phyloP scores from a whole-genome alignment of 306 rosid species.

The Vigna hirtella region DNA sequence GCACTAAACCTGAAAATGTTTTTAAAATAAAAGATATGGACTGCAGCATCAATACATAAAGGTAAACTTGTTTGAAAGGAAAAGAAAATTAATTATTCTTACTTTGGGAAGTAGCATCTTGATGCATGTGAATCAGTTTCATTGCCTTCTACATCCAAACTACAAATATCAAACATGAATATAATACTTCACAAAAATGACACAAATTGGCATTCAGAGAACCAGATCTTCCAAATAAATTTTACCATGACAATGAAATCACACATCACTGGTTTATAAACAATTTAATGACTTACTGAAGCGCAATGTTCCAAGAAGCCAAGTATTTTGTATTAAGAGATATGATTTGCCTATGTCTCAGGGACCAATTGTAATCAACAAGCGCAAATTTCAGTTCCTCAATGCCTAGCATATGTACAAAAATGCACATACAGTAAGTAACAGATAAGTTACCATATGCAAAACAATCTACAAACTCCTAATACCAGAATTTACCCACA shows the following conservation, averaged over 20 bases:
- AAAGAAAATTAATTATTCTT: constrained; percentile 39
- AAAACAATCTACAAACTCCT: constrained; percentile 28
- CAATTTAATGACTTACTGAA: constrained; percentile 58
- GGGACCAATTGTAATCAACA: constrained; percentile 73
- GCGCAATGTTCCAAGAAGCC: constrained; percentile 61
- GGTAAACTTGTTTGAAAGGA: constrained; percentile 20
- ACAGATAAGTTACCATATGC: constrained; percentile 36
- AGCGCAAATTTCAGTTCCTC: constrained; percentile 78
- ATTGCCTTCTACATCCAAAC: constrained; percentile 53
- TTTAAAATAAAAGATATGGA: constrained; percentile 14
- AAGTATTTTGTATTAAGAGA: constrained; percentile 67
- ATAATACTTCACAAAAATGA: constrained; percentile 29
- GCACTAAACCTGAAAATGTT: constrained; percentile 9
- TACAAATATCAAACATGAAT: constrained; percentile 37
- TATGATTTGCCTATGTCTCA: constrained; percentile 66
- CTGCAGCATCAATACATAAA: constrained; percentile 29
- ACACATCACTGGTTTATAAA: not conserved
- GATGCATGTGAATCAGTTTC: constrained; percentile 53
- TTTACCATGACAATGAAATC: not conserved
- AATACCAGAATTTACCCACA: constrained; percentile 30
- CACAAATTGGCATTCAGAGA: constrained; percentile 24
- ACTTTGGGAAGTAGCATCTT: constrained; percentile 78
- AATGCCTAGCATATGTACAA: constrained; percentile 59
- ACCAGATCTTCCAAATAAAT: constrained; percentile 31
- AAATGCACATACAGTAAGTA: constrained; percentile 41